A percentile compares a stretch with the other conserved stretches of the same genome.
Evolutionary conservation across 345 rosid genomes (phyloP).

Genomic region (Salix arbutifolia): DNA sequence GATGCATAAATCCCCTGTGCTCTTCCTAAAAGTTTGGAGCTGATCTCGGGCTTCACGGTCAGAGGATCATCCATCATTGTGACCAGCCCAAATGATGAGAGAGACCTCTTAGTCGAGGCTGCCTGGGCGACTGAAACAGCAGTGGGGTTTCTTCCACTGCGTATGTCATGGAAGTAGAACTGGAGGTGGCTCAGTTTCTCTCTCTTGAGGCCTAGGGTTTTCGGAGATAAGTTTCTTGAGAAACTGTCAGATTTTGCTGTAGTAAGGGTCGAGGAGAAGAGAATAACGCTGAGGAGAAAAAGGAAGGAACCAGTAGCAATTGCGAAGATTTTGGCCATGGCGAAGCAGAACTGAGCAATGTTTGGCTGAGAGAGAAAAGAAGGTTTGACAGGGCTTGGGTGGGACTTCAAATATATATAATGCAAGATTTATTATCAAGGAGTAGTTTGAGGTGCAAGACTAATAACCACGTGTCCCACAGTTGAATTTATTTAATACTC

Average conservation of each 20-base stretch:
- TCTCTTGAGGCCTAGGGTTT: conserved; percentile 1
- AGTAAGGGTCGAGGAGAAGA: not conserved
- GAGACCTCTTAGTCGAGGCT: not conserved
- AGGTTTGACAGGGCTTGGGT: not conserved
- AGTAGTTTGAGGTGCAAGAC: no score
- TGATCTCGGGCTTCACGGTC: conserved; percentile 14
- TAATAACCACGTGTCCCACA: no score
- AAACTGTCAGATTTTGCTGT: conserved; percentile 2
- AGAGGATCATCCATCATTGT: conserved; percentile 19
- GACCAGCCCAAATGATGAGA: not conserved
- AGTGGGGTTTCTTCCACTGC: conserved; percentile 21
- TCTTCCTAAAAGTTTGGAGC: conserved; percentile 25
- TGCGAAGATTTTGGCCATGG: not conserved
- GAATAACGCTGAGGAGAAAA: not conserved
- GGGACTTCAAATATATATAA: not conserved
- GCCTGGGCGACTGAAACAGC: conserved; percentile 29
- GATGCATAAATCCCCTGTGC: conserved; percentile 25
- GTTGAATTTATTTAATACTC: no score
- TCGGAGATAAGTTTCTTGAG: conserved; percentile 11
- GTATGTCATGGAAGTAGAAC: conserved; percentile 37
- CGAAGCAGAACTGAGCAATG: not conserved
- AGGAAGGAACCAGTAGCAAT: not conserved
- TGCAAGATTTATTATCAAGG: no score
- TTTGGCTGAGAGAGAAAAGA: not conserved
- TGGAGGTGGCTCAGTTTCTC: conserved; percentile 41